Conservation (phyloP, 2,329 filamentous ascomycete genomes). For the Trichoderma sp. region DNA sequence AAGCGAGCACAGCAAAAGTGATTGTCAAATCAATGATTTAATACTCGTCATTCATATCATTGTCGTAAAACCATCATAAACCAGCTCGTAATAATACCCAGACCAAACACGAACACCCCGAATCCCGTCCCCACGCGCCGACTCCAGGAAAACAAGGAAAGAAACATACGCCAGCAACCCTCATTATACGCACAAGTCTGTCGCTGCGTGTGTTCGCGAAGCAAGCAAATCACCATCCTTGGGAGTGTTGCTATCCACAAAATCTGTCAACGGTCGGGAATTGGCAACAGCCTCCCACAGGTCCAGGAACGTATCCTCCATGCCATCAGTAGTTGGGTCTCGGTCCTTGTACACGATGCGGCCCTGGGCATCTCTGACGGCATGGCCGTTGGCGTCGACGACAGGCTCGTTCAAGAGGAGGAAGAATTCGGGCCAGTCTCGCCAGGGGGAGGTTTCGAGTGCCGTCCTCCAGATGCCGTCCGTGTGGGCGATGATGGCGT, state of each 20-base stretch:
- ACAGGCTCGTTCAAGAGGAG: conserved; percentile 24
- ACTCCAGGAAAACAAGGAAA: background rate
- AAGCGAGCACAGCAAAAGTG: background rate
- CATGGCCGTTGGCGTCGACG: conserved; percentile 10
- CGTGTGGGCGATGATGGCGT: conserved; percentile 23
- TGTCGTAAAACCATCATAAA: background rate
- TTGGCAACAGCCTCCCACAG: conserved; percentile 28
- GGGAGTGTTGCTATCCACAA: background rate
- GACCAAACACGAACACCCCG: background rate
- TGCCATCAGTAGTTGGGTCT: conserved; percentile 19
- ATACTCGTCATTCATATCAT: background rate
- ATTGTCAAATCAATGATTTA: background rate
- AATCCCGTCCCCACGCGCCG: background rate
- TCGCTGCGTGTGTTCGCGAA: conserved; percentile 5
- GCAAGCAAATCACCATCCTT: conserved; percentile 22
- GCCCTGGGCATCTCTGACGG: conserved; percentile 4
- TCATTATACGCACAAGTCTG: conserved; percentile 7
- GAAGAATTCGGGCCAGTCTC: conserved; percentile 28
- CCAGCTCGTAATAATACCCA: background rate
- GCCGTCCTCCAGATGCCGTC: conserved; percentile 27
- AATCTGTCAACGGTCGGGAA: conserved; percentile 24
- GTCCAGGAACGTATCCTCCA: conserved; percentile 27
- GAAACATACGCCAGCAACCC: background rate
- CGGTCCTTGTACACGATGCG: conserved; percentile 15
- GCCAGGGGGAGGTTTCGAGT: conserved; percentile 29